Evolutionary conservation across 2,329 filamentous ascomycete species (phyloP).

Genomic region (Penicillium sp.): DNA sequence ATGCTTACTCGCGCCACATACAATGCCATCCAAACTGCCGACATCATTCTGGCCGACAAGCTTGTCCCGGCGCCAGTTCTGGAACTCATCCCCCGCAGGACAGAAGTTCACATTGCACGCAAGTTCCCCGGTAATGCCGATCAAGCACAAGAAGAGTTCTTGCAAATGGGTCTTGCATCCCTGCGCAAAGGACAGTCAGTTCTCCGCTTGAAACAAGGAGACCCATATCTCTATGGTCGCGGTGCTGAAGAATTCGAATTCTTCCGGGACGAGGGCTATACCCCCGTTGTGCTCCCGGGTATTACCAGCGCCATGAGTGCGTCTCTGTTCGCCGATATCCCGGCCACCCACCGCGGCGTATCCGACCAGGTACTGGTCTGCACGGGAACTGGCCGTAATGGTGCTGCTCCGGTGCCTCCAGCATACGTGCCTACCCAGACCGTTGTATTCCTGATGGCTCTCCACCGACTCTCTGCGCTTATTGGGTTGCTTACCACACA

Average conservation of each 20-base stretch:
- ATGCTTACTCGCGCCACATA: constrained; percentile 74
- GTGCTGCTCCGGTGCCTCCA: constrained; percentile 79
- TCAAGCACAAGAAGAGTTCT: constrained; percentile 86
- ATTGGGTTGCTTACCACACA: constrained; percentile 69
- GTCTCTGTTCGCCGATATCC: constrained; percentile 85
- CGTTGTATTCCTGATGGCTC: constrained; percentile 91
- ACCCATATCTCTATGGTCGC: constrained; percentile 94
- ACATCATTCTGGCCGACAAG: constrained; percentile 60
- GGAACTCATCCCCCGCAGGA: constrained; percentile 86
- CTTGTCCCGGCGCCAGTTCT: constrained; percentile 77
- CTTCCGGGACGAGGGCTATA: constrained; percentile 75
- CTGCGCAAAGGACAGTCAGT: constrained; percentile 75
- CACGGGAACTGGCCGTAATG: constrained; percentile 93
- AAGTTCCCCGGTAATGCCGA: constrained; percentile 99
- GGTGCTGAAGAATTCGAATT: constrained; percentile 91
- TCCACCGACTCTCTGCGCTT: constrained; percentile 80
- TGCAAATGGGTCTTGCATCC: constrained; percentile 76
- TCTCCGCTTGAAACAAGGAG: constrained; percentile 90
- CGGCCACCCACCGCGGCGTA: constrained; percentile 85
- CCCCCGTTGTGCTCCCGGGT: constrained; percentile 78
- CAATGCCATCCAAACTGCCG: constrained; percentile 55
- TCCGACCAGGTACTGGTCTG: constrained; percentile 95
- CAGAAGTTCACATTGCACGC: constrained; percentile 86
- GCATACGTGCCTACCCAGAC: constrained; percentile 78
- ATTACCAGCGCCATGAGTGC: constrained; percentile 88